Conservation (phyloP, 2,329 filamentous ascomycete species). For the Grosmannia serpens region DNA sequence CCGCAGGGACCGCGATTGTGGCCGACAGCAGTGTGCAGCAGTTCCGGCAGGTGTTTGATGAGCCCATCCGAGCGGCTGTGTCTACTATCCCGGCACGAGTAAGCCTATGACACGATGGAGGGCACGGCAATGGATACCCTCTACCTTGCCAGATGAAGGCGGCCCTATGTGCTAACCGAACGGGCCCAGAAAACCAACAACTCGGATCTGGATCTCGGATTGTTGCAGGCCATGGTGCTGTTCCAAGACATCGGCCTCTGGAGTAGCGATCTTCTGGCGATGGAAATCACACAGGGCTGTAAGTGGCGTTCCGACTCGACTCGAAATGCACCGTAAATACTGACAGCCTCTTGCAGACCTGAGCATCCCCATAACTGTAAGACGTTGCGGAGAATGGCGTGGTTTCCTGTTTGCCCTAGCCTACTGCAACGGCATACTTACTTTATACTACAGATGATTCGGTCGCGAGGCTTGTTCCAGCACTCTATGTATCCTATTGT, state of each 20-base stretch:
- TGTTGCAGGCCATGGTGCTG: slow-evolving; percentile 36
- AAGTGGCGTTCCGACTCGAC: slow-evolving; percentile 19
- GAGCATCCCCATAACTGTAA: slow-evolving; percentile 9
- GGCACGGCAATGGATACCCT: slow-evolving; percentile 19
- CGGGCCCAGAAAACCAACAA: slow-evolving; percentile 21
- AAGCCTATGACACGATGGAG: slow-evolving; percentile 11
- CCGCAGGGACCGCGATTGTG: slow-evolving; percentile 46
- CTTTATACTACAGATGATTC: slow-evolving; percentile 32
- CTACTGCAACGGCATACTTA: slow-evolving; percentile 4
- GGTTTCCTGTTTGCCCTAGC: not conserved
- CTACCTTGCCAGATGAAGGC: not conserved
- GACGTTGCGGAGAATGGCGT: not conserved
- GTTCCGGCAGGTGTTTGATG: slow-evolving; percentile 44
- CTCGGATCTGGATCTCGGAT: slow-evolving; percentile 27
- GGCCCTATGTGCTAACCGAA: not conserved
- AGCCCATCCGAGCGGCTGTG: slow-evolving; percentile 28
- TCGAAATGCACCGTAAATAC: not conserved
- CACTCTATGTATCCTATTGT: slow-evolving; percentile 41
- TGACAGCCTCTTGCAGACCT: slow-evolving; percentile 11
- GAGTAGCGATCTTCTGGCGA: slow-evolving; percentile 41
- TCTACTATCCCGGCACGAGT: slow-evolving; percentile 24
- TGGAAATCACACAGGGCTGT: slow-evolving; percentile 43
- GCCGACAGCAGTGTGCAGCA: slow-evolving; percentile 39
- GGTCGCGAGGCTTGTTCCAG: slow-evolving; percentile 47
- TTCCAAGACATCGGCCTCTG: slow-evolving; percentile 39